These are phyloP conservation scores for Tarenaya hassleriana DNA, from an alignment of 345 rosid genomes.

Conservation along the genomic window DNA sequence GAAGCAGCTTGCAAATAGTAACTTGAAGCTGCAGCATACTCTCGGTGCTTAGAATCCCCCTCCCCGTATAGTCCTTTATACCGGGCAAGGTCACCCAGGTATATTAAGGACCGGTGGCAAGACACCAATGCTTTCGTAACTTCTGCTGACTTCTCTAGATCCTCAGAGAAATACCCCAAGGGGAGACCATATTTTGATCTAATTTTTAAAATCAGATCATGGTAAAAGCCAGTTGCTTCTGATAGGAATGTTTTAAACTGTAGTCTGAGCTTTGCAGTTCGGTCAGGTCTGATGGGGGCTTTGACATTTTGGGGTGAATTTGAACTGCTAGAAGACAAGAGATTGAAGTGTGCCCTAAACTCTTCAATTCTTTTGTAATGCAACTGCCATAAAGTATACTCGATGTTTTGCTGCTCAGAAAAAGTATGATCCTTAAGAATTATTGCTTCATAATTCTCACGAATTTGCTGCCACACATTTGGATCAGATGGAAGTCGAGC, in stretches of 20 bases:
- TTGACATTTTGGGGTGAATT: constrained; percentile 44
- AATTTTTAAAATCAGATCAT: constrained; percentile 73
- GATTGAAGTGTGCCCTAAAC: constrained; percentile 56
- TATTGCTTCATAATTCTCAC: constrained; percentile 94
- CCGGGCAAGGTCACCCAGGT: constrained; percentile 94
- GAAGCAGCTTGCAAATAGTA: constrained; percentile 95
- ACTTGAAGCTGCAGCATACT: constrained; percentile 88
- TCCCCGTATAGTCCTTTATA: constrained; percentile 94
- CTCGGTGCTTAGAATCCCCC: constrained; percentile 67
- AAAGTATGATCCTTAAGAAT: constrained; percentile 87
- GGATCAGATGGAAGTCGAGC: constrained; percentile 78
- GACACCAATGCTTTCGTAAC: constrained; percentile 72
- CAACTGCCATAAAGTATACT: constrained; percentile 80
- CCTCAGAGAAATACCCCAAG: constrained; percentile 70
- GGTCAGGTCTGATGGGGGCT: constrained; percentile 52
- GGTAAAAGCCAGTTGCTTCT: constrained; percentile 94
- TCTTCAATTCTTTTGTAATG: constrained; percentile 88
- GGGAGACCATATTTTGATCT: constrained; percentile 94
- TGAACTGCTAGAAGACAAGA: constrained; percentile 41
- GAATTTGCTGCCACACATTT: constrained; percentile 87
- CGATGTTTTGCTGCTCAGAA: constrained; percentile 76
- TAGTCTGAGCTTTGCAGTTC: constrained; percentile 52
- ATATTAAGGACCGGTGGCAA: constrained; percentile 98
- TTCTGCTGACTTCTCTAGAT: constrained; percentile 61
- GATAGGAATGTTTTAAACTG: constrained; percentile 91